Evolutionary conservation across 345 rosid genomes (phyloP).

Genomic region (Streptanthus diversifolius): DNA sequence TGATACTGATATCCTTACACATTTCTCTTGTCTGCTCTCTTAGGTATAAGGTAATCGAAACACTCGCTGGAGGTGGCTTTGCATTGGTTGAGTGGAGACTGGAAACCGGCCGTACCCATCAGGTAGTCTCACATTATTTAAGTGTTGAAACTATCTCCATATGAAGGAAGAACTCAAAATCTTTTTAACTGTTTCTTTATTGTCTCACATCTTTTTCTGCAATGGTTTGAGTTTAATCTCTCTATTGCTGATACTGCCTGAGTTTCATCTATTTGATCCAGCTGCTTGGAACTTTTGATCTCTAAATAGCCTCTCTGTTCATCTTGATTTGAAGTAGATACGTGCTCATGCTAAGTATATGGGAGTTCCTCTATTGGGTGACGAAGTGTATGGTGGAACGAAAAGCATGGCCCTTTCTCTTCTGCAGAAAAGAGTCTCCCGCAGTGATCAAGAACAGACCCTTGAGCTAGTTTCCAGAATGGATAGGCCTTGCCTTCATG

Average conservation of each 20-base stretch:
- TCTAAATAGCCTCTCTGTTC: neutral
- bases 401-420: slow-evolving; percentile 72
- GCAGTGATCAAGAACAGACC: slow-evolving; percentile 43
- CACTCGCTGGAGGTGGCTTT: slow-evolving; percentile 68
- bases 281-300: slow-evolving; percentile 1
- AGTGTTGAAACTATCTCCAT: neutral
- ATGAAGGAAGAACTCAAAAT: neutral
- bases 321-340: slow-evolving; percentile 47
- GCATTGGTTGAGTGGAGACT: slow-evolving; percentile 95
- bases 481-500: slow-evolving; percentile 95
- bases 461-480: slow-evolving; percentile 49
- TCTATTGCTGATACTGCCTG: neutral
- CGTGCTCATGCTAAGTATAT: slow-evolving; percentile 90
- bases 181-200: neutral
- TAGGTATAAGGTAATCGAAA: slow-evolving; percentile 87
- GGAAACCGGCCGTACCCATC: slow-evolving; percentile 98
- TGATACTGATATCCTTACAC: neutral
- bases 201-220: neutral
- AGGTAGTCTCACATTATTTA: slow-evolving; percentile 64
- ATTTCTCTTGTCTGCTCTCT: neutral
- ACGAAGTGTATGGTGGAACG: slow-evolving; percentile 87
- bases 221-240: neutral
- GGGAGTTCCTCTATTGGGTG: slow-evolving; percentile 79
- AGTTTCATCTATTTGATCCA: neutral
- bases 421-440: slow-evolving; percentile 51